These are phyloP conservation scores for Umbelopsis sp. DNA, from an alignment of 371 early-diverging fungal species.

Conservation along the genomic window DNA sequence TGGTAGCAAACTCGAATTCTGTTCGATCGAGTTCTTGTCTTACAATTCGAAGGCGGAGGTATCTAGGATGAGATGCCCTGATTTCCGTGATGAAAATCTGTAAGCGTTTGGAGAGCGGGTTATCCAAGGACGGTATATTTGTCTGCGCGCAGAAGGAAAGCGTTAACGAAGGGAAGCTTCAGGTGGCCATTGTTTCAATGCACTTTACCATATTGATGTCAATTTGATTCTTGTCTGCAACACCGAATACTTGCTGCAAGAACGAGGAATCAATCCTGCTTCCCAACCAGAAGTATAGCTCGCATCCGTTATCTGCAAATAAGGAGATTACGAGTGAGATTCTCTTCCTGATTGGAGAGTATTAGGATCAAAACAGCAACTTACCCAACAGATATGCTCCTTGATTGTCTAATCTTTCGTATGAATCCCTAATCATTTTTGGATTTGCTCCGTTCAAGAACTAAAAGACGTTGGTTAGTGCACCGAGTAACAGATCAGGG, in stretches of 20 bases:
- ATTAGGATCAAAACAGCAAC: neutral
- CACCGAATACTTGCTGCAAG: slow-evolving; percentile 78
- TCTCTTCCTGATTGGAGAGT: neutral
- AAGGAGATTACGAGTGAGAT: neutral
- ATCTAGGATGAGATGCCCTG: slow-evolving; percentile 52
- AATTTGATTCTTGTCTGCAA: slow-evolving; percentile 70
- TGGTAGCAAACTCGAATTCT: slow-evolving; percentile 72
- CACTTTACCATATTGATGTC: slow-evolving; percentile 70
- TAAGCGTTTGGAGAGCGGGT: slow-evolving; percentile 62
- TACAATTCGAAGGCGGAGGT: slow-evolving; percentile 53
- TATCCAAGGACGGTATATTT: slow-evolving; percentile 45
- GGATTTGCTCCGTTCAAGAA: slow-evolving; percentile 2
- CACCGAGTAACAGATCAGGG: neutral
- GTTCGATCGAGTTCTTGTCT: slow-evolving; percentile 63
- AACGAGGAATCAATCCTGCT: slow-evolving; percentile 61
- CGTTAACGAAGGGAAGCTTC: neutral
- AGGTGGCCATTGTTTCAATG: neutral
- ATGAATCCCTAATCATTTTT: slow-evolving; percentile 61
- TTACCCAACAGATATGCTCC: slow-evolving; percentile 75
- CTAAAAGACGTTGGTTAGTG: neutral
- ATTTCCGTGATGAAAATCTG: slow-evolving; percentile 66
- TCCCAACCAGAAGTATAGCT: slow-evolving; percentile 90
- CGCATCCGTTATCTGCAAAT: slow-evolving; percentile 78
- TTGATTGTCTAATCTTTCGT: slow-evolving; percentile 69
- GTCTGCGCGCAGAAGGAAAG: slow-evolving; percentile 24